phyloP scores from a whole-genome alignment of 2,329 filamentous ascomycete genomes.

The Sporothrix inflata region DNA sequence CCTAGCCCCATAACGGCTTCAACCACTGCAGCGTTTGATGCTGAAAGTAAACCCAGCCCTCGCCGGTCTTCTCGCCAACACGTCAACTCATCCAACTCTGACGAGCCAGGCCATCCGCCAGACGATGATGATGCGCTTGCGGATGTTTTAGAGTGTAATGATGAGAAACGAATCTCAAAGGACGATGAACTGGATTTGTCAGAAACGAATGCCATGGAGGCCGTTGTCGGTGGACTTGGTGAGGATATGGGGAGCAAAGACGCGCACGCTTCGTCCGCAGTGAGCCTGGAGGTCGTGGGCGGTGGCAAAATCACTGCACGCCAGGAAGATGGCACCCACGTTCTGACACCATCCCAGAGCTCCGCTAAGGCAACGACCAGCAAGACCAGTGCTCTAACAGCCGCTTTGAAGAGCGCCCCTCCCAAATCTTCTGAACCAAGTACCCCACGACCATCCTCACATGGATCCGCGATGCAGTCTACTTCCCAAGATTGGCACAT shows the following conservation, averaged over 20 bases:
- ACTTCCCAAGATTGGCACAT: conserved; percentile 95
- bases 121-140: conserved; percentile 65
- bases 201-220: conserved; percentile 71
- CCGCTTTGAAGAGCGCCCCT: conserved; percentile 47
- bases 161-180: conserved; percentile 82
- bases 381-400: conserved; percentile 43
- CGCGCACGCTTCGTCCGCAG: conserved; percentile 80
- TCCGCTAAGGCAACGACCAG: conserved; percentile 44
- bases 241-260: conserved; percentile 75
- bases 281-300: conserved; percentile 86
- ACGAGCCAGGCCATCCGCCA: conserved; percentile 54
- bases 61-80: conserved; percentile 68
- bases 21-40: conserved; percentile 52
- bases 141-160: conserved; percentile 84
- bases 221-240: conserved; percentile 88
- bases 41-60: conserved; percentile 60
- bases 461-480: conserved; percentile 80
- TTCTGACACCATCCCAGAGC: conserved; percentile 76
- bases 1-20: conserved; percentile 42
- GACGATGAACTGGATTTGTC: conserved; percentile 63
- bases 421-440: conserved; percentile 56
- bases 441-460: conserved; percentile 72
- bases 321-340: conserved; percentile 86
- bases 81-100: conserved; percentile 53
- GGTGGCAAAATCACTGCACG: conserved; percentile 87